These are phyloP conservation scores for Protostelium mycophagum DNA, from an alignment of 78 protist species.

Conservation along the genomic window DNA sequence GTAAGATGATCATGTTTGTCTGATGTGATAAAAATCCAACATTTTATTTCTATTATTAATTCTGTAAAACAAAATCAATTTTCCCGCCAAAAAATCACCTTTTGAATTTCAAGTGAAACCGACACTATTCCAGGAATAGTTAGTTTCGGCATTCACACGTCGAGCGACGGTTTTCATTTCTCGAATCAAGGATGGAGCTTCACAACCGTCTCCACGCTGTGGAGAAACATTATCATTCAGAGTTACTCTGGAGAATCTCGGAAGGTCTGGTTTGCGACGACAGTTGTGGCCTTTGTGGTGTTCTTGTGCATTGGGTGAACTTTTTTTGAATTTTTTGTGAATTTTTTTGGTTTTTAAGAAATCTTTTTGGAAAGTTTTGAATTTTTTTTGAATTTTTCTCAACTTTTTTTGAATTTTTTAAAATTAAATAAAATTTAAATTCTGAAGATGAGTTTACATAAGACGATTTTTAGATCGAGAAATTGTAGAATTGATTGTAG, in stretches of 20 bases:
- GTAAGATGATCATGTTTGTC: not conserved
- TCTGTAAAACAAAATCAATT: too few relatives aligned
- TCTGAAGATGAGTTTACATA: too few relatives aligned
- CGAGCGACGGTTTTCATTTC: not conserved
- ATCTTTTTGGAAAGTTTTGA: too few relatives aligned
- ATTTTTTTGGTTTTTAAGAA: not conserved
- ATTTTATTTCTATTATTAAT: too few relatives aligned
- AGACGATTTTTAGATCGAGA: too few relatives aligned
- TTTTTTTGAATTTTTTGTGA: not conserved
- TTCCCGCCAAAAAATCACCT: too few relatives aligned
- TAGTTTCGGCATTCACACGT: not conserved
- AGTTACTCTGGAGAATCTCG: not conserved
- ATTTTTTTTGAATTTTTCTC: too few relatives aligned
- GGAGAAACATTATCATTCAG: not conserved
- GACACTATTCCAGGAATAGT: not conserved
- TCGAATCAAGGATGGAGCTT: not conserved
- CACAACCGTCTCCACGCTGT: not conserved
- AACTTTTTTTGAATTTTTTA: too few relatives aligned
- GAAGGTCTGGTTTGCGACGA: not conserved
- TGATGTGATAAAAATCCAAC: not conserved
- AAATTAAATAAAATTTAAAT: too few relatives aligned
- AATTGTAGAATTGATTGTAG: too few relatives aligned
- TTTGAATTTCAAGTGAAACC: too few relatives aligned
- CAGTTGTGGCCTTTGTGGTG: not conserved
- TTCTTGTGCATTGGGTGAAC: not conserved